Evolutionary conservation across 805 yeast genomes (phyloP).

Genomic region (Cyberlindnera sargentensis): DNA sequence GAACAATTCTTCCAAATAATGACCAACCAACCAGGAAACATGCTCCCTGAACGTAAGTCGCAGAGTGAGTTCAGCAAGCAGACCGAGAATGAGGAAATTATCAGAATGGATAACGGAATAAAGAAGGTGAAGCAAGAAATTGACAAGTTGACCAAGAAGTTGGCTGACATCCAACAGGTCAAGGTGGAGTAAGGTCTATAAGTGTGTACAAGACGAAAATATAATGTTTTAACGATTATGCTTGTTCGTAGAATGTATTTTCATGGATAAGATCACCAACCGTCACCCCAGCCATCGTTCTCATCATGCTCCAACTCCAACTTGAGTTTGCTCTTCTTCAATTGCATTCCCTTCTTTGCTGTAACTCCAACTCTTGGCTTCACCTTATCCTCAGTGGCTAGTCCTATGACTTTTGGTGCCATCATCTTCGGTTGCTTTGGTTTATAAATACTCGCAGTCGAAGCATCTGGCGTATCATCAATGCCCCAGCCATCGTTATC

Average conservation of each 20-base stretch:
- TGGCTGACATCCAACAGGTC: conserved; percentile 23
- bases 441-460: not conserved
- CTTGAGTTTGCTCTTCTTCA: conserved; percentile 27
- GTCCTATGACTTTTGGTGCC: conserved; percentile 18
- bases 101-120: conserved; percentile 42
- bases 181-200: too few species aligned
- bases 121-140: conserved; percentile 39
- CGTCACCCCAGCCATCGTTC: conserved; percentile 40
- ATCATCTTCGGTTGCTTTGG: conserved; percentile 1
- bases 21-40: conserved; percentile 59
- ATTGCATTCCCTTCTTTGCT: conserved; percentile 19
- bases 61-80: conserved; percentile 38
- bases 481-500: conserved; percentile 18
- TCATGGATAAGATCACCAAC: conserved; percentile 26
- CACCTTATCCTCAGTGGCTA: conserved; percentile 14
- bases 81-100: conserved; percentile 60
- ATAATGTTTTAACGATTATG: not conserved
- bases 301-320: conserved; percentile 28
- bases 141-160: conserved; percentile 31
- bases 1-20: conserved; percentile 77
- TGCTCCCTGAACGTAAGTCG: conserved; percentile 36
- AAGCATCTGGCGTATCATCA: not conserved
- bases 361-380: conserved; percentile 2
- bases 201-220: too few species aligned
- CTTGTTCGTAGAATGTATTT: not conserved